Evolutionary conservation across 2,329 filamentous ascomycete species (phyloP), one percentile per base, ranked within the genome.

Genomic region (Fusarium sp.): DNA sequence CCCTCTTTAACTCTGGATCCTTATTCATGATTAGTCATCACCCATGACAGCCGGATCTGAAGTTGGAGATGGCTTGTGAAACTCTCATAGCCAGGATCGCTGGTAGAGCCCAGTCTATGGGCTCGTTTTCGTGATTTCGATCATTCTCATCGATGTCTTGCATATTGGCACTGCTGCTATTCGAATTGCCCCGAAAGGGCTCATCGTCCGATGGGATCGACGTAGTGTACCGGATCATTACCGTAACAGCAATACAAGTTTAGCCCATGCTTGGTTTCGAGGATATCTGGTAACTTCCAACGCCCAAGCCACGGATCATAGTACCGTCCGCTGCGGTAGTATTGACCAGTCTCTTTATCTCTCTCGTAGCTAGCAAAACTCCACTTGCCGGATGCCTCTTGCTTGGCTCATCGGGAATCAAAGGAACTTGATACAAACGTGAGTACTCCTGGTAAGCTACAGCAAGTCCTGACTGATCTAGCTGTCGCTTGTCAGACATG

Each of bases 81-180:
- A 2, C 25, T 31, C 4, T 2, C 27, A 48, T 3, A 6, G 9
- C 45, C 27, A 19, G 23, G 41, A 44, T 25, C 0, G 41, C 11
- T 25, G 41, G 4, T 14, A 44, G 39, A 21, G 1, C 38, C n/a
- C 7, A 3, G 21, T 7, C 14, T 1, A 1, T 7, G 8, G 9
- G 2, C 41, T 6, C 11, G 7, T 19, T 19, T 19, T 44, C 1
- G 42, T 6, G 42, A 0, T 19, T 19, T 44, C 16, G 18, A 9
- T 0, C 42, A 25, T 25, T 19, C 11, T 19, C 16, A 3, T n/a
- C 0, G 0, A 14, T 14, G 0, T 29, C 18, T 29, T 46, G 0
- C 15, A 29, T 0, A 27, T 0, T 29, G 44, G 29, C 7, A 21
- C 27, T 21, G 29, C 45, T 3, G 21, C 21, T 23, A 49, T 33